Evolutionary conservation across 495 filamentous ascomycete genomes (phyloP), one percentile per base, ranked within the genome.

Genomic region (Penicillium samsonianum): DNA sequence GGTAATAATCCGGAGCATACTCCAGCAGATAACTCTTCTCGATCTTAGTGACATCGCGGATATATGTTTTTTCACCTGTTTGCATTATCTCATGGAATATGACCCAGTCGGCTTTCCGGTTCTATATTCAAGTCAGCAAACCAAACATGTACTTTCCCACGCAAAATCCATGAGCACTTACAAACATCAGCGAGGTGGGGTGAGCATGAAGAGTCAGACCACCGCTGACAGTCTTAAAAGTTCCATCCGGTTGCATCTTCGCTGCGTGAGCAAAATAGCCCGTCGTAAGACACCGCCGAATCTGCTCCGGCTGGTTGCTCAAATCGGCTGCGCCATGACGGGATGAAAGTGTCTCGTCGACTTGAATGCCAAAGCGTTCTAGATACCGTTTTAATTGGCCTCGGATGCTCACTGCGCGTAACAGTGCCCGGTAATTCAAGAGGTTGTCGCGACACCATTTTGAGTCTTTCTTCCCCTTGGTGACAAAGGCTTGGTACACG

Each of bases 261-360:
- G 94, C 95, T 11, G 91, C 95, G 73, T 98, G 93, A 2, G 94
- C 89, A 75, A 98, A 98, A 71, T 90, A 98, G 1, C 95, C 94
- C 9, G 87, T 83, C 14, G 93, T 93, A 41, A 98, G 80, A 74
- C 94, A 98, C 55, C 90, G 83, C 43, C 87, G 82, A 63, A 98
- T 91, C 56, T 86, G 80, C 62, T 94, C 90, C 4, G 80, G 80
- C 50, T 80, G 84, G 62, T 82, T 71, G 16, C 78, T 63, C 26
- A 65, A 50, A 58, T 75, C 71, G 19, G 63, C 51, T 54, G 60
- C 58, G 50, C 50, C 65, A 37, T 62, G 65, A 37, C 49, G 65
- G 28, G 67, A 65, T 20, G 68, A 67, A 11, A 82, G 68, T 14
- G 71, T 77, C 67, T 92, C 90, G 26, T 89, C 85, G 37, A 87